Evolutionary conservation across 768 basidiomycete genomes (phyloP).

Genomic region (Lepiota venenata): DNA sequence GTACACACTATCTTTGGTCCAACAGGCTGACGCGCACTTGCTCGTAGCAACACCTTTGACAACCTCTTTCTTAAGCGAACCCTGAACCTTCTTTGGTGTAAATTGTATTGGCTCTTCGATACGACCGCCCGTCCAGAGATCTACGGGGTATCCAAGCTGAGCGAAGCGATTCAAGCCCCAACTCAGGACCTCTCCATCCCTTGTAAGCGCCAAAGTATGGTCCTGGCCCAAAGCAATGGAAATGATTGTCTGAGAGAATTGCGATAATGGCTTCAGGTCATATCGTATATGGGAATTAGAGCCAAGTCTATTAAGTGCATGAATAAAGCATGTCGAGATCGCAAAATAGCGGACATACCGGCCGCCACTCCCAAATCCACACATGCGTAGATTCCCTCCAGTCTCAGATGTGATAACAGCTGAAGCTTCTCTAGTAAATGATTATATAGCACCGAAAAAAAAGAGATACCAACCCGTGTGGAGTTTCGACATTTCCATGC

Average conservation of each 20-base stretch:
- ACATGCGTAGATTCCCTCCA: conserved; percentile 73
- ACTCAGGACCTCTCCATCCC: conserved; percentile 76
- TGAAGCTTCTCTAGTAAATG: conserved; percentile 22
- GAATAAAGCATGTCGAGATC: neutral
- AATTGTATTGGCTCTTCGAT: conserved; percentile 75
- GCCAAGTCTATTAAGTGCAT: conserved; percentile 51
- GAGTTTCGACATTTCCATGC: conserved; percentile 80
- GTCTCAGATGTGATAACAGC: conserved; percentile 70
- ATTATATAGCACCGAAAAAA: neutral
- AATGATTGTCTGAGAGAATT: conserved; percentile 52
- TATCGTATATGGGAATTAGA: conserved; percentile 78
- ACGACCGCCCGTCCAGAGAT: conserved; percentile 41
- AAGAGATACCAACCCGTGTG: conserved; percentile 65
- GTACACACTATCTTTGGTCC: conserved; percentile 69
- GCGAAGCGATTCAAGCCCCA: conserved; percentile 91
- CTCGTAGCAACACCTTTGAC: conserved; percentile 85
- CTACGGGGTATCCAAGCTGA: conserved; percentile 85
- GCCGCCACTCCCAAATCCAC: conserved; percentile 88
- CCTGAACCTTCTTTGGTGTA: conserved; percentile 70
- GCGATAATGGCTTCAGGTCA: conserved; percentile 55
- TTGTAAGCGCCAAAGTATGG: conserved; percentile 86
- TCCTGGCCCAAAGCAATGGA: conserved; percentile 89
- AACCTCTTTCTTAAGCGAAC: conserved; percentile 71
- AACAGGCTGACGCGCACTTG: conserved; percentile 84
- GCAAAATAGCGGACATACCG: conserved; percentile 43